Base-by-base conservation (phyloP, 2,329 filamentous ascomycete species). In the Trichoderma brevicompactum region DNA sequence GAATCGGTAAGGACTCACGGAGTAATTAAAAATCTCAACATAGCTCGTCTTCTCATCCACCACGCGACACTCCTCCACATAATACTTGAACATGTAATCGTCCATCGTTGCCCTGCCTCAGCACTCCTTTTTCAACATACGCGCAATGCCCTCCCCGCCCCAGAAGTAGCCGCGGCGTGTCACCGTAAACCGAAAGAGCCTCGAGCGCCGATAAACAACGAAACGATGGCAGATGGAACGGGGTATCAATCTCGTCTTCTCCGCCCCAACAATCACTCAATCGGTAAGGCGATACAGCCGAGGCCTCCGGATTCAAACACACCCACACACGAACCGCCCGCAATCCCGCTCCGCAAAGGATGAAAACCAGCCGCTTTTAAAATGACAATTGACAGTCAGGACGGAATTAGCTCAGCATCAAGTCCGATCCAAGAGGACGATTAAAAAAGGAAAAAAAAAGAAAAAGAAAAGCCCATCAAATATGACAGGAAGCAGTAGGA, bases 21-120 rank as follows among this genome's bases (percentile, higher is more conserved):
- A 82, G 69, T 86, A 87, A 69, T 87, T 87, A 70, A 85, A 80
- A 43, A 87, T 84, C 72, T 87, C 83, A 28, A 87, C 69, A 72
- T 85, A 88, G 68, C 77, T 80, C 17, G 84, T 87, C 62, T 75
- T 76, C 74, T 88, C 85, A 3, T 74, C 67, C 54, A 87, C 82
- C 38, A 78, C 76, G 23, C 75, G 79, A 72, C 83, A 87, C 52
- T 79, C 73, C 9, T 77, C 71, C 65, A 87, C 78, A 70, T 82
- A 80, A 38, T 74, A 69, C 67, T 78, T 76, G 69, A 87, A 87
- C 75, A 87, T 80, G 72, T 85, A 87, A 70, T 87, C 82, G 73
- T 87, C 85, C 85, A 87, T 87, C 32, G 66, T 72, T 6, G 17
- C 19, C 34, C 12, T 15, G 28, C 56, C 56, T 48, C 32, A 15